Evolutionary conservation across 257 asterid species (phyloP).

Genomic region (Anisodus tanguticus): DNA sequence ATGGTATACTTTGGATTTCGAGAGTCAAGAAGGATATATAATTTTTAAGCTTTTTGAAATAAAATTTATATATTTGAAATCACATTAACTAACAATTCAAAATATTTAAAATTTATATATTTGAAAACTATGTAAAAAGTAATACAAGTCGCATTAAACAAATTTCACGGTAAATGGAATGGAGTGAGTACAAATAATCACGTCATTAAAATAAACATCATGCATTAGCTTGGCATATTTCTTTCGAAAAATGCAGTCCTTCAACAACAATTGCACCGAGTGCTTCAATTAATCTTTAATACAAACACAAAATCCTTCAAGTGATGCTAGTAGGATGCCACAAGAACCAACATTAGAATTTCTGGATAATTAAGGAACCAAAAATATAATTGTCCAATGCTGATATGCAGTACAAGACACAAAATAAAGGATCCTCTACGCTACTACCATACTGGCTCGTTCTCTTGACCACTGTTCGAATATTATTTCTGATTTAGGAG

Average conservation of each 20-base stretch:
- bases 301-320: background rate
- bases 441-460: too few relatives aligned
- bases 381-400: background rate
- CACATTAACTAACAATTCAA: too few relatives aligned
- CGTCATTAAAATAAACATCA: background rate
- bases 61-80: too few relatives aligned
- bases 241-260: too few relatives aligned
- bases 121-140: too few relatives aligned
- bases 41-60: too few relatives aligned
- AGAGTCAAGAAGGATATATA: too few relatives aligned
- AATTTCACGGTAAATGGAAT: too few relatives aligned
- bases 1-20: too few relatives aligned
- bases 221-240: background rate
- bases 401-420: background rate
- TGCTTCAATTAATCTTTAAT: background rate
- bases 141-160: too few relatives aligned
- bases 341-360: background rate
- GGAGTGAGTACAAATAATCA: too few relatives aligned
- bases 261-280: background rate
- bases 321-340: background rate
- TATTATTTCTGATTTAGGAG: background rate
- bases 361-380: background rate
- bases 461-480: background rate
- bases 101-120: too few relatives aligned
- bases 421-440: background rate